Base-by-base conservation (phyloP, 2,329 filamentous ascomycete genomes). In the Fusarium verrucosum region DNA sequence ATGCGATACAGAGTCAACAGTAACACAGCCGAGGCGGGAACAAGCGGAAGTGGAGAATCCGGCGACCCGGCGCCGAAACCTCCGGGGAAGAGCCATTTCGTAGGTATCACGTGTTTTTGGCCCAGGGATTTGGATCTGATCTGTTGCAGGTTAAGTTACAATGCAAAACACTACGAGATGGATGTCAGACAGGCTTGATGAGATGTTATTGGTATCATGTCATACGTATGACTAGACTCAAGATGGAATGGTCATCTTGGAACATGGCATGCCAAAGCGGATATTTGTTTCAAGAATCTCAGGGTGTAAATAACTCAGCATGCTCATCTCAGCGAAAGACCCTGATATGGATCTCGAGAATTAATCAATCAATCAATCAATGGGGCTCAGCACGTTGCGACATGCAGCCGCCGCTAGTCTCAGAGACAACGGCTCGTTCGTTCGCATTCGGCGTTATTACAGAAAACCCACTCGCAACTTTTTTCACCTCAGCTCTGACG, bases 1-100 rank as follows among this genome's bases (percentile, higher is more conserved):
- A 71, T 71, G 69, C 69, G 69, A 71, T 69, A 60, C 55, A 57
- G 44, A 46, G 49, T n/a, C n/a, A n/a, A n/a, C n/a, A n/a, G n/a
- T n/a, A 69, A 71, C 67, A 60, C 55, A 58, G 43, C 51, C 51
- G 56, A 45, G 25, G 44, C 58, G 52, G 55, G 50, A 63, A 50
- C 62, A 66, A 53, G 32, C 52, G 46, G 35, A 26, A 49, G 62
- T 70, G 69, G 69, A 58, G 43, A 33, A 46, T 30, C 50, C 62
- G 69, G 69, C 52, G 32, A 33, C 7, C 47, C 52, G 57, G 57
- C 67, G 62, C 67, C 67, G 58, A 68, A 71, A 64, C 38, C 60
- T 71, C 69, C 69, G 69, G 53, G 47, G 42, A 61, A 37, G 36
- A 43, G 41, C 28, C 25, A 37, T n/a, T n/a, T n/a, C n/a, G n/a